Percentiles rank a stretch among this genome's conserved stretches.
Evolutionary conservation across 129 eudicot species (phyloP).

Genomic region (Artemisia argyi): DNA sequence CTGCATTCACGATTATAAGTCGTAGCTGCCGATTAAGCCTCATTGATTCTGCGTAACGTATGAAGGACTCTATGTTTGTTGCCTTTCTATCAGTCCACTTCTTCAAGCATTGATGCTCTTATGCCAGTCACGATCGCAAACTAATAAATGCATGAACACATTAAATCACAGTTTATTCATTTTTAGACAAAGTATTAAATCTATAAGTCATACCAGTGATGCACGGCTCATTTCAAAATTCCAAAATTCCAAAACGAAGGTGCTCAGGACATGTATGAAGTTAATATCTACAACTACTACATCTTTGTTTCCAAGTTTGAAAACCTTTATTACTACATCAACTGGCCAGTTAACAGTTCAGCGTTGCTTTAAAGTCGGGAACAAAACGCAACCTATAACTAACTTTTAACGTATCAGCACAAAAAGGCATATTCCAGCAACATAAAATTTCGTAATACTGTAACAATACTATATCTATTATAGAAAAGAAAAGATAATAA

Average conservation of each 20-base stretch:
- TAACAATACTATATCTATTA: too few relatives aligned
- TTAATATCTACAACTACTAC: conserved; percentile 89
- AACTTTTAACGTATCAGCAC: too few relatives aligned
- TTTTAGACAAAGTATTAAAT: too few relatives aligned
- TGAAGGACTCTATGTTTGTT: conserved; percentile 76
- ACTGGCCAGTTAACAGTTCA: conserved; percentile 38
- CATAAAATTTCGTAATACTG: too few relatives aligned
- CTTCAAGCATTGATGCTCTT: conserved; percentile 93
- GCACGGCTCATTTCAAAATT: conserved; percentile 87
- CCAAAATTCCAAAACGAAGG: conserved; percentile 84
- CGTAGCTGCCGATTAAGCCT: too few relatives aligned
- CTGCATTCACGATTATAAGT: too few relatives aligned
- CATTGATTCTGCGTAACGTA: conserved; percentile 69
- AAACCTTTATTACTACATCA: conserved; percentile 89
- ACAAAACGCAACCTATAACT: too few relatives aligned
- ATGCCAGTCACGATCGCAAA: conserved; percentile 93
- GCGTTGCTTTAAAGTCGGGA: too few relatives aligned
- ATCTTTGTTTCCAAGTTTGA: conserved; percentile 94
- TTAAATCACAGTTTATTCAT: not conserved
- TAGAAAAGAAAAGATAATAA: too few relatives aligned
- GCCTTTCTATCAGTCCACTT: conserved; percentile 94
- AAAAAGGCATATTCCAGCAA: too few relatives aligned
- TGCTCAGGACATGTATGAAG: conserved; percentile 90
- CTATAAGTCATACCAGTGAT: conserved; percentile 62
- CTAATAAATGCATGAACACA: conserved; percentile 39